Conservation (phyloP, 225 moss, liverwort and hornwort genomes). For the Bryoerythrophyllum caledonicum region DNA sequence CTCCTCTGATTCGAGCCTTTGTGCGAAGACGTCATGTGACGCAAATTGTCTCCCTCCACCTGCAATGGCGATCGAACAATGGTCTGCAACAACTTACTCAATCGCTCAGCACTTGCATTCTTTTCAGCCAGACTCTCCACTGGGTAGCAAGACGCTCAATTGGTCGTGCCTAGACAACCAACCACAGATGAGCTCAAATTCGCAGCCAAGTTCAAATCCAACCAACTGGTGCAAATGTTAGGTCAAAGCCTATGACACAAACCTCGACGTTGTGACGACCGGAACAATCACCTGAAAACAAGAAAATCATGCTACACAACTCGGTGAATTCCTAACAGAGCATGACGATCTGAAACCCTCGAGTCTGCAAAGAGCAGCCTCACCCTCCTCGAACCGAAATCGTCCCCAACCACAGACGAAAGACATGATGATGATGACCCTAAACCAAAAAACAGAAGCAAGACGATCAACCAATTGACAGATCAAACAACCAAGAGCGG, state of each 20-base stretch:
- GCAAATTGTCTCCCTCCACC: conserved; percentile 15
- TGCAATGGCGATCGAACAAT: background rate
- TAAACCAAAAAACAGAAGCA: background rate
- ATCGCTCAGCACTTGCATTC: background rate
- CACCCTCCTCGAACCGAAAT: background rate
- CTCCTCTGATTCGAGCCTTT: conserved; percentile 7
- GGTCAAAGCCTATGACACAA: background rate
- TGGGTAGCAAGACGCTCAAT: background rate
- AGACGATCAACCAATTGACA: conserved; percentile 1
- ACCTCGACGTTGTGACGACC: background rate
- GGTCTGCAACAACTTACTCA: background rate
- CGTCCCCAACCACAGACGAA: background rate
- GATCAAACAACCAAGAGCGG: background rate
- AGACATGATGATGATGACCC: too few relatives aligned
- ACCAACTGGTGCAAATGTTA: background rate
- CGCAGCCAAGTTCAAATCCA: background rate
- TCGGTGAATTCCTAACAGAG: background rate
- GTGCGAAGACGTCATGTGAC: background rate
- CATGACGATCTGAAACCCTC: conserved; percentile 4
- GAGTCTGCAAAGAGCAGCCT: background rate
- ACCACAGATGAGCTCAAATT: background rate
- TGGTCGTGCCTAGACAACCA: background rate
- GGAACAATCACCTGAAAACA: conserved; percentile 1
- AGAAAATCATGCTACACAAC: background rate
- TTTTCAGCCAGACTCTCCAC: background rate